Evolutionary conservation across 352 stramenopile species (phyloP), one percentile per base, ranked within the genome.

Genomic region (Phytophthora constricta): DNA sequence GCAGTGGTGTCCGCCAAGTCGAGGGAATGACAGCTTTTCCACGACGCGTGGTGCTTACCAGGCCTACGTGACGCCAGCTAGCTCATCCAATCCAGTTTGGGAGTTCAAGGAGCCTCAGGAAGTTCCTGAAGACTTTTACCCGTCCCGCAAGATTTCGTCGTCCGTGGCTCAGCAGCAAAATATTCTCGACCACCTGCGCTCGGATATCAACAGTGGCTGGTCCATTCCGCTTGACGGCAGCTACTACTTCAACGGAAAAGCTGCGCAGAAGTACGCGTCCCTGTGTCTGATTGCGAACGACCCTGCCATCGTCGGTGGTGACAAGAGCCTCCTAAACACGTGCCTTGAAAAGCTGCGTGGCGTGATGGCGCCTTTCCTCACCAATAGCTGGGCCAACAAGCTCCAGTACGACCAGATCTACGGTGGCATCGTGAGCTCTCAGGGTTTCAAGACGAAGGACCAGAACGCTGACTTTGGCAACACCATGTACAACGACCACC

Each of bases 401-500:
- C 76, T 90, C 16, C 59, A 81, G 26, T 90, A 90, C 68, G 82
- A 90, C 54, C 17, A 43, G 5, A 72, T 84, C 9, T 89, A 89
- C 68, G 58, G 78, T 11, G 82, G 82, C 20, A 82, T 90, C 47
- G 62, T 90, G 28, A 89, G 75, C 41, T 83, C 71, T 11, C 41
- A 85, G 50, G 80, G 80, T 4, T 83, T 87, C 51, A 79, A 60
- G 48, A 82, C 75, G 22, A 78, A 74, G 26, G 81, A 92, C 50
- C 27, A 83, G 25, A 84, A 87, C 51, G 68, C 79, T 1, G 84
- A 92, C 61, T 92, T 92, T 68, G 84, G 84, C 46, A 92, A 92
- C 71, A 78, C 75, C 47, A 79, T 81, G 48, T 92, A 90, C 72
- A 92, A 92, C 58, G 84, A 92, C 46, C 84, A 92, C 65, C 84